Percentiles rank a stretch among this genome's conserved stretches.
Conservation (phyloP, 2,329 filamentous ascomycete species). For the Macroventuria anomochaeta region DNA sequence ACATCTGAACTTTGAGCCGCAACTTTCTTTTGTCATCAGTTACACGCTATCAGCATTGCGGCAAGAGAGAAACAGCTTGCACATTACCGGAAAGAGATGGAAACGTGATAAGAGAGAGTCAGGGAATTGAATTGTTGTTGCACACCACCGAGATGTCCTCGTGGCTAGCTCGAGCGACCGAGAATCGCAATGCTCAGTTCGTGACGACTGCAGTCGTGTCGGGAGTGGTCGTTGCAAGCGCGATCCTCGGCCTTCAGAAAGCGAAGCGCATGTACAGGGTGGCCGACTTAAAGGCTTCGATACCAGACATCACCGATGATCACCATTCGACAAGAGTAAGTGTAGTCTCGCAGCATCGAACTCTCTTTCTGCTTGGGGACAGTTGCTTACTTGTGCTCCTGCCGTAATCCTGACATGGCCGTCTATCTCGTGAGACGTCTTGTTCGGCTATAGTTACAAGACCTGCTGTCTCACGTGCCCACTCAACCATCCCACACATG, state of each 20-base stretch:
- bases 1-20: slow-evolving; percentile 13
- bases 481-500: neutral
- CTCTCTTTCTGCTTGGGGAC: neutral
- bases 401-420: too few species aligned
- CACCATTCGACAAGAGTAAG: slow-evolving; percentile 60
- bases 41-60: neutral
- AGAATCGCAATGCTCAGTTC: slow-evolving; percentile 65
- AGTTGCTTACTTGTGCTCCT: too few species aligned
- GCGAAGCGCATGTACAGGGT: slow-evolving; percentile 62
- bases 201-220: slow-evolving; percentile 71
- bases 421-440: too few species aligned
- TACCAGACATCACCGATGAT: slow-evolving; percentile 61
- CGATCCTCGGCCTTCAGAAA: slow-evolving; percentile 65
- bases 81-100: slow-evolving; percentile 3
- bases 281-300: slow-evolving; percentile 65
- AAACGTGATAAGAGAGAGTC: neutral
- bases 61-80: neutral
- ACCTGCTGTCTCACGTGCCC: neutral
- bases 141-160: slow-evolving; percentile 48
- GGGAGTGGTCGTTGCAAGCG: slow-evolving; percentile 56
- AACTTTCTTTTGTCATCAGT: slow-evolving; percentile 6
- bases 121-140: neutral
- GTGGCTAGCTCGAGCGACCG: slow-evolving; percentile 54
- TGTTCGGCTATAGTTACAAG: neutral
- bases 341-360: neutral